Evolutionary conservation across 805 yeast species (phyloP), one percentile per base, ranked within the genome.

Genomic region (Yarrowia hollandica): DNA sequence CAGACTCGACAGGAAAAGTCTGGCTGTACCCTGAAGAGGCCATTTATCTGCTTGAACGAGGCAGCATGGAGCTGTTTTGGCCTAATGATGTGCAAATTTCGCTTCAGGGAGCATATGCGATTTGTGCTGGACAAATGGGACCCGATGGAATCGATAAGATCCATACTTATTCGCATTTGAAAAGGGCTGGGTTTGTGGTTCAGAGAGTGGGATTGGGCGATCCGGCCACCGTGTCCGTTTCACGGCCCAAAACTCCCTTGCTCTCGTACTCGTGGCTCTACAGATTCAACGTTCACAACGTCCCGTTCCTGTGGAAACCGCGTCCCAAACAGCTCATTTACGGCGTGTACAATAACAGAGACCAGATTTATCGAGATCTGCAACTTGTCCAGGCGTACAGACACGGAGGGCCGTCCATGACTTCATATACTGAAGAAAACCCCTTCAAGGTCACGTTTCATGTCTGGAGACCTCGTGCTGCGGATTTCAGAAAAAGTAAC

Each of bases 1-100:
- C 82, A 1, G 84, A 81, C 61, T 69, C 71, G 14, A 66, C 74
- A 2, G 81, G 80, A 1, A 72, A 77, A 4, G 72, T 82, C 52
- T 78, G 80, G 76, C 73, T 91, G 33, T 74, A 71, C 19, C 80
- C 81, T 15, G 82, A 88, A 60, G 98, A 91, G 65, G 79, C 84
- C 7, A 73, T 90, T 1, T 91, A 90, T 69, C 72, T 91, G 59
- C 80, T 85, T 1, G 96, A 91, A 68, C 75, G 98, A 67, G 97
- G 97, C 1, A 77, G 84, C 2, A 69, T 81, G 64, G 73, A 77
- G 28, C 79, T 82, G 19, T 77, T 64, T 57, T 34, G 60, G 64
- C 66, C 61, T 16, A 64, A 71, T 5, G 74, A 71, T 22, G 64
- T 71, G 1, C 75, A 80, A 4, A 67, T 90, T 67, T 79, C 85